Evolutionary conservation across 768 basidiomycete genomes (phyloP).

Genomic region (Suillus occidentalis): DNA sequence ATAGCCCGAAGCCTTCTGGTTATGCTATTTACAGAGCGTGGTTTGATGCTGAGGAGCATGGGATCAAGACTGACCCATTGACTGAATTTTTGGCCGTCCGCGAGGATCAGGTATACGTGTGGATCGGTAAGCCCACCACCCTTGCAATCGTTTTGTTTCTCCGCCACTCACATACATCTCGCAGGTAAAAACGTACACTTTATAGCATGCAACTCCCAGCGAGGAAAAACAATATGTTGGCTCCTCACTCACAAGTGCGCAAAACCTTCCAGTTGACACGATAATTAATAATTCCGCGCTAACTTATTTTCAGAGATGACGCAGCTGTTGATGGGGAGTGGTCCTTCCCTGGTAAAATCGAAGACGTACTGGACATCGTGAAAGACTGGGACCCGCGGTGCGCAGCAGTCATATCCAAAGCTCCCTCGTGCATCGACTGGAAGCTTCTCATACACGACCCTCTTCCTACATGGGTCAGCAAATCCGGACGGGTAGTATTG

Average conservation of each 20-base stretch:
- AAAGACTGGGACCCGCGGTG: conserved; percentile 27
- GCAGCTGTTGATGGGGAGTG: conserved; percentile 21
- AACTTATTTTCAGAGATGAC: conserved; percentile 13
- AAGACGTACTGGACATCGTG: conserved; percentile 23
- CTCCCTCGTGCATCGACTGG: conserved; percentile 36
- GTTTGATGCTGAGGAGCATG: conserved; percentile 21
- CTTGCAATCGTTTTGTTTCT: neutral
- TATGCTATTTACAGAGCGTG: conserved; percentile 27
- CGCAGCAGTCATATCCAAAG: conserved; percentile 23
- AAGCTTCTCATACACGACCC: conserved; percentile 39
- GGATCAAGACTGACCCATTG: conserved; percentile 20
- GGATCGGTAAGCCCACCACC: conserved; percentile 20
- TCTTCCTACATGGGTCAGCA: conserved; percentile 37
- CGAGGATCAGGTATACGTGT: conserved; percentile 16
- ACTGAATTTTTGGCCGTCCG: conserved; percentile 14
- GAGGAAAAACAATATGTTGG: conserved; percentile 19
- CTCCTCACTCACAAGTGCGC: conserved; percentile 22
- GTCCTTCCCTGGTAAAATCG: conserved; percentile 22
- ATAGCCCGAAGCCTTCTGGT: conserved; percentile 22
- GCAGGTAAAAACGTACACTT: conserved; percentile 19
- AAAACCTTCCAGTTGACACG: neutral
- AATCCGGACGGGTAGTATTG: conserved; percentile 20
- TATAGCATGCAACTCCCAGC: conserved; percentile 11
- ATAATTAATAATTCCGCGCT: neutral
- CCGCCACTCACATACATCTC: neutral